Percentiles rank a stretch among this genome's conserved stretches.
Conservation (phyloP, 306 rosid genomes). For the Prunus mira region DNA sequence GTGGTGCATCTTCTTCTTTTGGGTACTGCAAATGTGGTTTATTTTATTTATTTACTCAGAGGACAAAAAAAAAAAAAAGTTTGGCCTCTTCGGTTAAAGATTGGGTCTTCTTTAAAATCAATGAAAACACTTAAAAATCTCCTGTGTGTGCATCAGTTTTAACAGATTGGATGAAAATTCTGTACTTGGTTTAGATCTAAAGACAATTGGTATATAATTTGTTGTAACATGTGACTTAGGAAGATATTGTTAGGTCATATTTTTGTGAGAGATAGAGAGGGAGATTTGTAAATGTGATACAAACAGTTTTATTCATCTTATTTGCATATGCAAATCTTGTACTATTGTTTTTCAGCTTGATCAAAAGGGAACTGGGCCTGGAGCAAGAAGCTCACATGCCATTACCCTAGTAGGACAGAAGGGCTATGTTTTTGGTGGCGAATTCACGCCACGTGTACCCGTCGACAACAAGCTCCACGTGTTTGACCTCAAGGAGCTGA, state of each 20-base stretch:
- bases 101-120: neutral
- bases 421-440: conserved; percentile 83
- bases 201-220: neutral
- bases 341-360: conserved; percentile 42
- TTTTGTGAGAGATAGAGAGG: neutral
- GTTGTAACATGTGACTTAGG: neutral
- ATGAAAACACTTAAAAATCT: neutral
- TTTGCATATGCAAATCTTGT: neutral
- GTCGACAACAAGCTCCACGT: conserved; percentile 74
- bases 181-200: neutral
- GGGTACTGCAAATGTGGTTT: too few species aligned
- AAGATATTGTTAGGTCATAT: neutral
- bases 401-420: conserved; percentile 63
- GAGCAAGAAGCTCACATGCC: conserved; percentile 93
- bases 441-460: conserved; percentile 80
- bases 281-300: neutral
- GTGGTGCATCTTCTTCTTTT: neutral
- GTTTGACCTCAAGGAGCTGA: conserved; percentile 48
- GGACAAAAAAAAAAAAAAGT: too few species aligned
- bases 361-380: conserved; percentile 63
- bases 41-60: too few species aligned
- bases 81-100: neutral
- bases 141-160: neutral
- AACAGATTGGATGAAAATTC: neutral
- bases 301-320: neutral